Conservation (phyloP, 148 eudicot species). For the Bassia scoparia region DNA sequence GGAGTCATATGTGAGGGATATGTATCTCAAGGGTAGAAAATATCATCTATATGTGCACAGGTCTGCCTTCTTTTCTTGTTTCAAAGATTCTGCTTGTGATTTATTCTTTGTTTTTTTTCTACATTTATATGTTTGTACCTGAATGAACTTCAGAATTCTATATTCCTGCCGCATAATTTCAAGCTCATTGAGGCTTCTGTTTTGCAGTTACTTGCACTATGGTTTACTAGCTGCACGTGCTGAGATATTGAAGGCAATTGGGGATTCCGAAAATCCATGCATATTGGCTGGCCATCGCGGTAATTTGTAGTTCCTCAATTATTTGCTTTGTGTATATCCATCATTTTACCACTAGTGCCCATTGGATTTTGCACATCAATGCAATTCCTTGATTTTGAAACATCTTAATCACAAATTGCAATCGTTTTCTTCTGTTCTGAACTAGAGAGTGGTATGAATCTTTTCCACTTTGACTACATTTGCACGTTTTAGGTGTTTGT, state of each 20-base stretch:
- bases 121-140: neutral
- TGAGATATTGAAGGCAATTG: constrained; percentile 70
- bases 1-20: constrained; percentile 82
- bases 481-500: neutral
- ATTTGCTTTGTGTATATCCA: neutral
- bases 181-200: constrained; percentile 7
- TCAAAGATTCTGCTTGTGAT: neutral
- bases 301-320: constrained; percentile 24
- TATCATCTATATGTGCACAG: constrained; percentile 95
- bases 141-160: neutral
- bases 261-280: constrained; percentile 70
- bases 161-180: neutral
- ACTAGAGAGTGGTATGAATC: neutral
- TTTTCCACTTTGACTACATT: neutral
- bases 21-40: constrained; percentile 82
- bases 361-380: neutral
- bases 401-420: neutral
- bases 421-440: neutral
- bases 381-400: constrained; percentile 14
- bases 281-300: constrained; percentile 70
- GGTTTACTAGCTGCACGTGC: constrained; percentile 98
- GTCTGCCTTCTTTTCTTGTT: constrained; percentile 37
- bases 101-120: neutral
- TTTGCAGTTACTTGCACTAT: constrained; percentile 80
- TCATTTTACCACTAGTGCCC: neutral